A percentile compares a stretch with the other conserved stretches of the same genome.
Evolutionary conservation across 495 filamentous ascomycete genomes (phyloP).

Genomic region (Terfezia claveryi): DNA sequence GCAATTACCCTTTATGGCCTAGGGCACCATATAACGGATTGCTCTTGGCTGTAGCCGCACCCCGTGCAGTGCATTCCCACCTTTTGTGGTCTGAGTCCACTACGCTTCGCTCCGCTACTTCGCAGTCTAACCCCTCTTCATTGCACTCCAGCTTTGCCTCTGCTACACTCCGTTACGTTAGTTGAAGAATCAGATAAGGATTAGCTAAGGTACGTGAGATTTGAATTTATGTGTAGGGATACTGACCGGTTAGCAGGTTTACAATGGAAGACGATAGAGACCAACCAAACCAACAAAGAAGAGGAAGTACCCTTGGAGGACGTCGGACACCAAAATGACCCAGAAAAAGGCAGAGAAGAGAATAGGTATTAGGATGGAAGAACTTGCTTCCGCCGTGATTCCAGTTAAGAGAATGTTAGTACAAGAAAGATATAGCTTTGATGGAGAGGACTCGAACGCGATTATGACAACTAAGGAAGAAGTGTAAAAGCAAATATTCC

Average conservation of each 20-base stretch:
- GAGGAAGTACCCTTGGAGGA: background rate
- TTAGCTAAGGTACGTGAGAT: too few relatives aligned
- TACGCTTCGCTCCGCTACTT: too few relatives aligned
- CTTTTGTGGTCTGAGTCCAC: too few relatives aligned
- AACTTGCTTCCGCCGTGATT: background rate
- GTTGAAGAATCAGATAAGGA: too few relatives aligned
- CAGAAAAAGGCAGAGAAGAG: conserved; percentile 1
- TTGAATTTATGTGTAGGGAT: too few relatives aligned
- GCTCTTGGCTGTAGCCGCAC: too few relatives aligned
- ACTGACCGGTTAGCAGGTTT: background rate
- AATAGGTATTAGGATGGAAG: conserved; percentile 1
- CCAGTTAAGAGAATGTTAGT: conserved; percentile 2
- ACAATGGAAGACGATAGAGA: background rate
- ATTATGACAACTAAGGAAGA: conserved; percentile 1
- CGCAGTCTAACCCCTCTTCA: too few relatives aligned
- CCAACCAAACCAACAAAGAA: conserved; percentile 1
- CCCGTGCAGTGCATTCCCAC: too few relatives aligned
- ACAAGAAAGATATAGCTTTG: background rate
- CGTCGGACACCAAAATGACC: conserved; percentile 1
- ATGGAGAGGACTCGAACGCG: conserved; percentile 1
- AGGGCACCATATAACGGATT: too few relatives aligned
- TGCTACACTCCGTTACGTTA: too few relatives aligned
- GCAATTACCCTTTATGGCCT: too few relatives aligned
- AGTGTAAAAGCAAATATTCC: conserved; percentile 1
- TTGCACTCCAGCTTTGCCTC: too few relatives aligned